Base-by-base conservation (phyloP, 2,329 filamentous ascomycete species). In the Intubia oerlemansii region DNA sequence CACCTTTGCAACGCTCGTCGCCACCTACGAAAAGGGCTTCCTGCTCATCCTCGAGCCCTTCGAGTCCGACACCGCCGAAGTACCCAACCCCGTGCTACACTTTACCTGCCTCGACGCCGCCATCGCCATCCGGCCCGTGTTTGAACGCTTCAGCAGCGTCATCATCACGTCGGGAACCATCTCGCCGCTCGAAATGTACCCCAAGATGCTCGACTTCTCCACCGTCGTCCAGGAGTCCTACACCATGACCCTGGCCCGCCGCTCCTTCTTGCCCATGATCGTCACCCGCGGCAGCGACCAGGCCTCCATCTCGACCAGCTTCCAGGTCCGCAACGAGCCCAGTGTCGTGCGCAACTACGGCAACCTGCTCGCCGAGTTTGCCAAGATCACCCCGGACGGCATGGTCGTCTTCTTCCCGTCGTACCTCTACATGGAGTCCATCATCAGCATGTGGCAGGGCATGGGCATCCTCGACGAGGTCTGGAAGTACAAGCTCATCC, bases 391-490 rank as follows among this genome's bases (percentile, higher is more conserved):
- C 0, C 90, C 88, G 0, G 88, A 98, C 43, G 88, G 88, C 18
- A 73, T 98, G 50, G 88, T 98, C n/a, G 88, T 98, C 22, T 98
- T 98, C 59, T 98, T 98, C 48, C 90, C 88, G 0, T 92, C 82
- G 0, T 98, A 98, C 43, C 64, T 98, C 2, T 98, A 98, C 54
- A 95, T 98, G 88, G 88, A 98, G 47, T 88, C 77, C 29, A 95
- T 95, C 47, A 93, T 98, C 47, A 85, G 77, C 47, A 92, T 92
- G 71, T 98, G 88, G 88, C 88, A 98, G 49, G 82, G 81, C 31
- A 95, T 95, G 84, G 82, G 82, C 16, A 92, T 95, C 37, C 59
- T 98, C 20, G 88, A 98, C 51, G 78, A 88, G 46, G 82, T 98
- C 18, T 98, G 88, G 88, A 93, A 92, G 50, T 93, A 92, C 58